These are phyloP conservation scores for Golubevia sp. DNA, from an alignment of 1,284 basidiomycete genomes.

Conservation along the genomic window DNA sequence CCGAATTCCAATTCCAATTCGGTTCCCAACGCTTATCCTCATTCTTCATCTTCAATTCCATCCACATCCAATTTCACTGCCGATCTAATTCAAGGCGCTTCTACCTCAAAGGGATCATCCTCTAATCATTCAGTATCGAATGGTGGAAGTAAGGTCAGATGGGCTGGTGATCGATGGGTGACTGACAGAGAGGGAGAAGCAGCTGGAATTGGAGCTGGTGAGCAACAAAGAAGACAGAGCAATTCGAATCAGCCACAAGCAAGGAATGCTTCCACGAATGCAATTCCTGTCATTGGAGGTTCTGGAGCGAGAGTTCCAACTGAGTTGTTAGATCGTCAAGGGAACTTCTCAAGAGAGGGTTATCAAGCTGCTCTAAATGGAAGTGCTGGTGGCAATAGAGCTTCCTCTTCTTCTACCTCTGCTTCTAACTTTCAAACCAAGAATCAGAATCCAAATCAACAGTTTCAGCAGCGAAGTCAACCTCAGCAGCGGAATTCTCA, in stretches of 20 bases:
- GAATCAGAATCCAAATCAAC: too few species aligned
- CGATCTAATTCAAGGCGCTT: too few species aligned
- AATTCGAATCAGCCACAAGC: too few species aligned
- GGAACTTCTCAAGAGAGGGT: constrained; percentile 17
- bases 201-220: neutral
- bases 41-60: neutral
- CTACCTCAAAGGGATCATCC: too few species aligned
- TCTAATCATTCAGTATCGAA: too few species aligned
- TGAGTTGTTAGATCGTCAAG: constrained; percentile 26
- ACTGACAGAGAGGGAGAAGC: neutral
- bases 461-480: too few species aligned
- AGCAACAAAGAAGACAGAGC: neutral
- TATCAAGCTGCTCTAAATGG: neutral
- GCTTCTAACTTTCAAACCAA: neutral
- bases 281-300: constrained; percentile 22
- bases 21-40: too few species aligned
- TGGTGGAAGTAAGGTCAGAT: neutral
- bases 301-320: constrained; percentile 46
- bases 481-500: too few species aligned
- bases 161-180: neutral
- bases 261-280: neutral
- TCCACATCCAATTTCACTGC: neutral
- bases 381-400: neutral
- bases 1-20: too few species aligned
- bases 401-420: neutral